A percentile compares a stretch with the other conserved stretches of the same genome.
phyloP scores from a whole-genome alignment of 495 filamentous ascomycete genomes.

The Astrocystis sublimbata region DNA sequence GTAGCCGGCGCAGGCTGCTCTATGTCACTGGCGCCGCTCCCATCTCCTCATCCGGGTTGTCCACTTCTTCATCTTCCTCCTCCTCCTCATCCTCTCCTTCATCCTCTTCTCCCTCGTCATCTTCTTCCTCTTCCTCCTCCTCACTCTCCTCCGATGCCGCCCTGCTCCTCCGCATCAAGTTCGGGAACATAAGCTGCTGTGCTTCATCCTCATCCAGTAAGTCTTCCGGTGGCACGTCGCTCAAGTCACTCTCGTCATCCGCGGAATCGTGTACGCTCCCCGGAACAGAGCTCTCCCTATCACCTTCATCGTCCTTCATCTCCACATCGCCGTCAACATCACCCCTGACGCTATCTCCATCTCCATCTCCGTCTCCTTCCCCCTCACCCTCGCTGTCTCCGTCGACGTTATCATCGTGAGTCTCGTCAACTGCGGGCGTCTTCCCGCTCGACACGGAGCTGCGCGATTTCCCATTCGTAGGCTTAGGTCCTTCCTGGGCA shows the following conservation, averaged over 20 bases:
- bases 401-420: slow-evolving; percentile 25
- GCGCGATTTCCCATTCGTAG: slow-evolving; percentile 37
- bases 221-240: slow-evolving; percentile 59
- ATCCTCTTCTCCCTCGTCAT: not conserved
- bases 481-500: slow-evolving; percentile 43
- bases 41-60: too few relatives aligned
- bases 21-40: too few relatives aligned
- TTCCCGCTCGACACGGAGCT: slow-evolving; percentile 46
- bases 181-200: slow-evolving; percentile 43
- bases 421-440: slow-evolving; percentile 32
- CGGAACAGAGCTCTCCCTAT: slow-evolving; percentile 44
- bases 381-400: slow-evolving; percentile 25
- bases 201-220: slow-evolving; percentile 48
- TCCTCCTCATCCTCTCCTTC: too few relatives aligned
- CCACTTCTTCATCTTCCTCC: too few relatives aligned
- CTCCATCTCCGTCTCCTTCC: slow-evolving; percentile 24
- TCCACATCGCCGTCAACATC: slow-evolving; percentile 33
- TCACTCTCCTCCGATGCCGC: slow-evolving; percentile 3
- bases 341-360: slow-evolving; percentile 37
- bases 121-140: slow-evolving; percentile 10
- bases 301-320: slow-evolving; percentile 34
- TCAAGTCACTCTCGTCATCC: slow-evolving; percentile 80
- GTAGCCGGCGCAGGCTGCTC: not conserved
- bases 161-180: slow-evolving; percentile 11
- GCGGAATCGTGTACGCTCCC: slow-evolving; percentile 72